Conservation (phyloP, 305 asterid species). For the Fraxinus nigra region DNA sequence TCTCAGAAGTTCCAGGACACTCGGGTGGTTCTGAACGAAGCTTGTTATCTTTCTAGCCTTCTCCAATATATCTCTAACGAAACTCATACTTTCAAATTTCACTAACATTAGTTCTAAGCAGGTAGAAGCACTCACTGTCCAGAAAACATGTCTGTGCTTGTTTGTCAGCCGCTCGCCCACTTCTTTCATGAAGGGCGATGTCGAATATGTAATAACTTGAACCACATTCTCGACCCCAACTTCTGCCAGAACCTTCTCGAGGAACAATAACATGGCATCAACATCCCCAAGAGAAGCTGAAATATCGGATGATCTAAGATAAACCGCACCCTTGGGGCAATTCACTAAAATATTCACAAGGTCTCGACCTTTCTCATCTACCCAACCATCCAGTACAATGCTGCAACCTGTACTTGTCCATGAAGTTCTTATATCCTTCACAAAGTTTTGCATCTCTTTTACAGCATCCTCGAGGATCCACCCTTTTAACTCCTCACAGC, state of each 20-base stretch:
- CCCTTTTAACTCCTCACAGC: slow-evolving; percentile 49
- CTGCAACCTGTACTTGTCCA: slow-evolving; percentile 72
- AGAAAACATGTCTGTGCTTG: slow-evolving; percentile 40
- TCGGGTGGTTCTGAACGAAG: slow-evolving; percentile 32
- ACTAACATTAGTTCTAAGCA: slow-evolving; percentile 68
- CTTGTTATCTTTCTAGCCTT: slow-evolving; percentile 43
- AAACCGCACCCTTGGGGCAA: slow-evolving; percentile 58
- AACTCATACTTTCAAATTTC: slow-evolving; percentile 29
- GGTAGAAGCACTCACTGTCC: slow-evolving; percentile 55
- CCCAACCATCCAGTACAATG: slow-evolving; percentile 70
- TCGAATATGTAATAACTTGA: slow-evolving; percentile 35
- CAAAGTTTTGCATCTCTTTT: slow-evolving; percentile 40
- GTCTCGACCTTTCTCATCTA: slow-evolving; percentile 34
- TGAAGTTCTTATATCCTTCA: slow-evolving; percentile 30
- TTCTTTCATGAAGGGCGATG: slow-evolving; percentile 40
- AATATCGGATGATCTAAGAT: slow-evolving; percentile 46
- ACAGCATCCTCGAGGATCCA: slow-evolving; percentile 47
- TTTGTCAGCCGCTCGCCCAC: slow-evolving; percentile 40
- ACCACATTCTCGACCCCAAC: slow-evolving; percentile 59
- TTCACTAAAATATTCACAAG: slow-evolving; percentile 48
- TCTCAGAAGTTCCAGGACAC: slow-evolving; percentile 25
- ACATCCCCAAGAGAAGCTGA: slow-evolving; percentile 31
- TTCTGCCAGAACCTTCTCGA: slow-evolving; percentile 38
- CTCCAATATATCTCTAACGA: slow-evolving; percentile 30
- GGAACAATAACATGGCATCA: slow-evolving; percentile 37